These are phyloP conservation scores for Diphasiastrum complanatum DNA, from an alignment of 83 land plant species.

Conservation along the genomic window DNA sequence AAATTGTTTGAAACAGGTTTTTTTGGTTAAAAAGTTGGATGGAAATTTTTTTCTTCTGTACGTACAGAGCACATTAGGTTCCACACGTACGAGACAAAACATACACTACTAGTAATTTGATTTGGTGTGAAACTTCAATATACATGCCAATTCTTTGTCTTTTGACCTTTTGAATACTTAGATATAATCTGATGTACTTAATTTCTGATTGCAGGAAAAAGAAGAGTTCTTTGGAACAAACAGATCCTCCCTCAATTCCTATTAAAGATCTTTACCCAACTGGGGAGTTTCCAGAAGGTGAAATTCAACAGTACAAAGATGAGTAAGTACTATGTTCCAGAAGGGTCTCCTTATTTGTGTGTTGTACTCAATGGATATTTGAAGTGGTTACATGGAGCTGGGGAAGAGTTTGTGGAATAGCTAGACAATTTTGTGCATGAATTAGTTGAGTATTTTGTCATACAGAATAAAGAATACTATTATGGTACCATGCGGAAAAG, in stretches of 20 bases:
- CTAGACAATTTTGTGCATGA: too few relatives aligned
- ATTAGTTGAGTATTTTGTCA: too few relatives aligned
- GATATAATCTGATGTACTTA: too few relatives aligned
- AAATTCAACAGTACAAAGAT: constrained; percentile 87
- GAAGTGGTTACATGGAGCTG: neutral
- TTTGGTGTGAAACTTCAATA: neutral
- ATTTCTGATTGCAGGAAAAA: constrained; percentile 54
- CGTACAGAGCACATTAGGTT: neutral
- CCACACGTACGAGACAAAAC: neutral
- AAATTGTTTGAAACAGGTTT: too few relatives aligned
- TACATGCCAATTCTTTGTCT: neutral
- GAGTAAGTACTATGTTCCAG: constrained; percentile 49
- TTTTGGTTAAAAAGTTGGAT: too few relatives aligned
- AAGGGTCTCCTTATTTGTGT: constrained; percentile 1
- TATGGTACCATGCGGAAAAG: too few relatives aligned
- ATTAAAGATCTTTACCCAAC: constrained; percentile 75
- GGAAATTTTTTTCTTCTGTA: neutral
- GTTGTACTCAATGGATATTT: constrained; percentile 3
- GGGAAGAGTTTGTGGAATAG: neutral
- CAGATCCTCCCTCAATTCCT: constrained; percentile 93
- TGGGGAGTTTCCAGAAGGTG: constrained; percentile 94
- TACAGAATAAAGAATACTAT: too few relatives aligned
- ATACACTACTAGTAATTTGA: neutral
- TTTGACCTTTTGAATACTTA: neutral
- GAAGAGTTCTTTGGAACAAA: constrained; percentile 62